Evolutionary conservation across 2,329 filamentous ascomycete genomes (phyloP).

Genomic region (Fusarium graminum): DNA sequence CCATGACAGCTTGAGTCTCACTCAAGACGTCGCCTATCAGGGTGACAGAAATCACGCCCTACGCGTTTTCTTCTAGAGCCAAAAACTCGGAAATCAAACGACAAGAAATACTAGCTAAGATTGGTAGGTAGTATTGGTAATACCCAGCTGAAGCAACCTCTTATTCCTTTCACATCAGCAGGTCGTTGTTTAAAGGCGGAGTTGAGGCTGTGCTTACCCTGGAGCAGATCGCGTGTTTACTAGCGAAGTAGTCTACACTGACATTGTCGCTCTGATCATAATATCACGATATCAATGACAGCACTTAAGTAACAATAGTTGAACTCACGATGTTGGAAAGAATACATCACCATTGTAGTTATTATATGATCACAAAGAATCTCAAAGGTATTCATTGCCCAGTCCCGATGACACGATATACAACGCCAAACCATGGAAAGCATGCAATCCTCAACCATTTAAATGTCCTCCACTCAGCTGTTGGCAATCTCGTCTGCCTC

Average conservation of each 20-base stretch:
- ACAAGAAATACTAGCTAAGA: neutral
- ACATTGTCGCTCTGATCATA: neutral
- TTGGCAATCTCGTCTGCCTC: constrained; percentile 59
- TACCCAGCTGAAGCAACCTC: neutral
- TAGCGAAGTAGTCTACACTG: neutral
- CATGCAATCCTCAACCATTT: constrained; percentile 32
- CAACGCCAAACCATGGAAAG: constrained; percentile 44
- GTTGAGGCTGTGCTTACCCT: constrained; percentile 8
- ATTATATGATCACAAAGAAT: constrained; percentile 27
- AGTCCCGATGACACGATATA: constrained; percentile 41
- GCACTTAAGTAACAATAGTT: neutral
- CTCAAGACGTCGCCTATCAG: neutral
- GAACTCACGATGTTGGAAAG: neutral
- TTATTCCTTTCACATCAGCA: neutral
- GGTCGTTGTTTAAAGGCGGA: neutral
- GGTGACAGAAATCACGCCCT: neutral
- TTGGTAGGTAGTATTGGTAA: neutral
- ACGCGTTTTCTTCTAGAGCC: neutral
- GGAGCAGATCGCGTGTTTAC: neutral
- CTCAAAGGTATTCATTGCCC: constrained; percentile 45
- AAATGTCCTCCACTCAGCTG: constrained; percentile 29
- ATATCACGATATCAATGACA: neutral
- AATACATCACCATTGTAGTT: neutral
- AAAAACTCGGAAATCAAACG: neutral
- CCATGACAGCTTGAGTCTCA: constrained; percentile 1